Evolutionary conservation across 1,284 basidiomycete species (phyloP), one percentile per base, ranked within the genome.

Genomic region (Wallemia hederae): DNA sequence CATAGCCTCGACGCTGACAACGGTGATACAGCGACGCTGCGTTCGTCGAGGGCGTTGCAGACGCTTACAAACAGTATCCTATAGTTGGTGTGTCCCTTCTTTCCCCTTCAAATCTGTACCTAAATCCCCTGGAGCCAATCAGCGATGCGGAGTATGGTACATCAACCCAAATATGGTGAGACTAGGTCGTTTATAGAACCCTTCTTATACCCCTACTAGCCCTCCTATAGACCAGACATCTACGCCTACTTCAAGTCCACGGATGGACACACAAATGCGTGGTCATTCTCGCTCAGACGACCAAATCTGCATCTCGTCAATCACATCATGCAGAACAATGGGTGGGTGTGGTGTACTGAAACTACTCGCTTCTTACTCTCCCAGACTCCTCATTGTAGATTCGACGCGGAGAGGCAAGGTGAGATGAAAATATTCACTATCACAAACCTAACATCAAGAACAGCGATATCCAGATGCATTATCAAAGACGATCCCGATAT

Each of bases 401-500:
- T 28, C 56, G 2, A 28, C 56, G 9, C 19, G 39, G 9, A 49
- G 39, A n/a, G 39, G 39, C 14, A 49, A 49, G n/a, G 39, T 49
- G 39, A n/a, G 39, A 15, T 22, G 22, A 49, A 49, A 17, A 15
- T 28, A 24, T 26, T 28, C 19, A 2, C 56, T 24, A 26, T 27
- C 19, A 26, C 25, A 24, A 7, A 58, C 27, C 14, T 15, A 24
- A 26, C 49, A 55, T 11, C 60, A 68, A 5, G 69, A 69, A 0
- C 70, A 71, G 62, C 66, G 65, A 2, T 67, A 67, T 63, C 70
- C 70, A 0, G 70, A 71, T 61, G 69, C 70, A 5, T 62, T 71
- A 24, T 64, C 65, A 59, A 71, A 71, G 63, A 71, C 70, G 0
- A 63, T 71, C 7, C 70, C 70, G 0, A 66, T 67, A 1, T 71